These are phyloP conservation scores for Zasmidium cellare DNA, from an alignment of 2,329 filamentous ascomycete genomes.

Conservation along the genomic window DNA sequence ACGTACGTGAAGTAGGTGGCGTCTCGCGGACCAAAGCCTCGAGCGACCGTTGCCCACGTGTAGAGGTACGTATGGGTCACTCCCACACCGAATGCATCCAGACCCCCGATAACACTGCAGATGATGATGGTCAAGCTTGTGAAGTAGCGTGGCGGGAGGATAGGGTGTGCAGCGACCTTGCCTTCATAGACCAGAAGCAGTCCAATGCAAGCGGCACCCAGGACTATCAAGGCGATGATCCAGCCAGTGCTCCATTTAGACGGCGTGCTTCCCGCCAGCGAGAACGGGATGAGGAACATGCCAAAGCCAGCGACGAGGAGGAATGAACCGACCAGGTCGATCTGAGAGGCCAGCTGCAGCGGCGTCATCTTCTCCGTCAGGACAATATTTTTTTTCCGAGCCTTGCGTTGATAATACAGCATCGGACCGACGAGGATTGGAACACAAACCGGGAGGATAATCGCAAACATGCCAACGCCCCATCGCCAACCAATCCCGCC, in stretches of 20 bases:
- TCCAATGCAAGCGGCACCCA: constrained; percentile 37
- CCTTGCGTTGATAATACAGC: constrained; percentile 39
- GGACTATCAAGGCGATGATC: constrained; percentile 46
- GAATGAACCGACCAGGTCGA: constrained; percentile 42
- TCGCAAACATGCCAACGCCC: constrained; percentile 47
- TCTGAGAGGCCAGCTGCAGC: constrained; percentile 38
- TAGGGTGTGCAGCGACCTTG: constrained; percentile 44
- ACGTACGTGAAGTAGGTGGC: constrained; percentile 44
- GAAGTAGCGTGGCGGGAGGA: constrained; percentile 50
- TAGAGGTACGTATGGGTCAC: constrained; percentile 52
- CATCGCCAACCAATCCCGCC: constrained; percentile 46
- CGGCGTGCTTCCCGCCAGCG: constrained; percentile 41
- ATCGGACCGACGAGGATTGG: constrained; percentile 40
- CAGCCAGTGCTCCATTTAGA: constrained; percentile 47
- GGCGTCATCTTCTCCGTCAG: constrained; percentile 28
- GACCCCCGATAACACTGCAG: constrained; percentile 40
- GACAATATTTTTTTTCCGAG: constrained; percentile 29
- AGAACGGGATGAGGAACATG: constrained; percentile 50
- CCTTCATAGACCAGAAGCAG: constrained; percentile 52
- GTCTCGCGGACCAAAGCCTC: constrained; percentile 41
- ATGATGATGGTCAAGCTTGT: constrained; percentile 45
- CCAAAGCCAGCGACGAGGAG: constrained; percentile 52
- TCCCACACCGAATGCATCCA: constrained; percentile 47
- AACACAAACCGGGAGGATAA: constrained; percentile 43
- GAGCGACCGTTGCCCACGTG: constrained; percentile 48